Conservation (phyloP, 306 rosid genomes). For the Sindora glabra region DNA sequence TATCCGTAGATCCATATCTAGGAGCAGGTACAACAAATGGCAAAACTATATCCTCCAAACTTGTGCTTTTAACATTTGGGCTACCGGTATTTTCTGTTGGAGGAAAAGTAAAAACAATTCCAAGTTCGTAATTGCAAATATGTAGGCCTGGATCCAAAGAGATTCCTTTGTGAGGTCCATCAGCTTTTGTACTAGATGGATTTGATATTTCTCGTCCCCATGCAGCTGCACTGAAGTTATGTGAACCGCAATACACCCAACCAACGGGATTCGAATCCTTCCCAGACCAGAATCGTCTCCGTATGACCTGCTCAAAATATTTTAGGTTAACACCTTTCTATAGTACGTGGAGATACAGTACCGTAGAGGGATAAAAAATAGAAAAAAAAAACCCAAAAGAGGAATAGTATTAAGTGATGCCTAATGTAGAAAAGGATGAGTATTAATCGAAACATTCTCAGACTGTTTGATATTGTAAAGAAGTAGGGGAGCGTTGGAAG, state of each 20-base stretch:
- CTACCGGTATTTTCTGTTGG: constrained; percentile 26
- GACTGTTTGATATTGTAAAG: too few relatives aligned
- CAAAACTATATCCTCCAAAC: constrained; percentile 51
- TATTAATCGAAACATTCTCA: too few relatives aligned
- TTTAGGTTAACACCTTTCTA: neutral
- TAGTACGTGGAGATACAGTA: too few relatives aligned
- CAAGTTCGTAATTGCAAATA: constrained; percentile 79
- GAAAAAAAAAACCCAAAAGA: too few relatives aligned
- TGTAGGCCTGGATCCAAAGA: constrained; percentile 45
- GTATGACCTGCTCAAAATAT: constrained; percentile 44
- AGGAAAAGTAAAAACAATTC: constrained; percentile 69
- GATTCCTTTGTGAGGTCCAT: constrained; percentile 22
- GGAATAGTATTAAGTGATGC: too few relatives aligned
- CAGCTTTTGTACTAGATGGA: constrained; percentile 26
- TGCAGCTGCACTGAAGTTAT: constrained; percentile 85
- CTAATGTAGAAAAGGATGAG: too few relatives aligned
- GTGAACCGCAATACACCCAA: constrained; percentile 84
- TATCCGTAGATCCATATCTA: constrained; percentile 52
- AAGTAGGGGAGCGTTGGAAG: too few relatives aligned
- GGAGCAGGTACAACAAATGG: constrained; percentile 85
- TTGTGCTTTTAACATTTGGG: constrained; percentile 12
- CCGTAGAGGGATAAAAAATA: neutral
- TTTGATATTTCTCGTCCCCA: constrained; percentile 63
- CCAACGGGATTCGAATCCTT: constrained; percentile 42
- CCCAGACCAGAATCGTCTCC: constrained; percentile 57